Evolutionary conservation across 1,284 basidiomycete species (phyloP).

Genomic region (Irpex sp.): DNA sequence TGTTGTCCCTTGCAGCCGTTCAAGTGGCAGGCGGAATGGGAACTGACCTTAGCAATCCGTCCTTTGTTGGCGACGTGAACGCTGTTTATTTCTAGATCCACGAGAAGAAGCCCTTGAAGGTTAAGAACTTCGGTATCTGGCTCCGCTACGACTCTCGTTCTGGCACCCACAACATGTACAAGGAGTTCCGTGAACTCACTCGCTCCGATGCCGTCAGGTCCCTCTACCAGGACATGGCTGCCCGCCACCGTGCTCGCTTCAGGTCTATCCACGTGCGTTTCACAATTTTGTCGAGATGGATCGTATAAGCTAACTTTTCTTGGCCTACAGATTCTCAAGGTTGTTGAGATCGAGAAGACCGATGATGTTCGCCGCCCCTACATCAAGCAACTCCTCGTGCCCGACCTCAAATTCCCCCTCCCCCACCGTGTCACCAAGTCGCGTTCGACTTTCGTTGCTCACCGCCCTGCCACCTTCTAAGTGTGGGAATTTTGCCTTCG

Average conservation of each 20-base stretch:
- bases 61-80: conserved; percentile 20
- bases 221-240: conserved; percentile 99
- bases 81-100: conserved; percentile 63
- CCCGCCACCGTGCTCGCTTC: conserved; percentile 98
- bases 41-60: conserved; percentile 41
- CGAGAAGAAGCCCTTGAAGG: conserved; percentile 96
- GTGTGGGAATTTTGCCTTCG: background rate
- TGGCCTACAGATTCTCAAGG: conserved; percentile 75
- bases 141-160: conserved; percentile 98
- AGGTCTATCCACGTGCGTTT: conserved; percentile 89
- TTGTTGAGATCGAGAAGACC: conserved; percentile 90
- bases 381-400: conserved; percentile 94
- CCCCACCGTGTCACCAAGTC: conserved; percentile 84
- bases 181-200: conserved; percentile 96
- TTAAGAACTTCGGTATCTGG: conserved; percentile 99
- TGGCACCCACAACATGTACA: conserved; percentile 97
- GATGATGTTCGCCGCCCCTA: conserved; percentile 93
- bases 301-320: background rate
- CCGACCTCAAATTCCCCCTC: conserved; percentile 96
- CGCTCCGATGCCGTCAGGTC: conserved; percentile 95
- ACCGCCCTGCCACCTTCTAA: conserved; percentile 67
- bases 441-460: conserved; percentile 71
- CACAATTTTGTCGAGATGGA: background rate
- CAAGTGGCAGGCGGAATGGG: conserved; percentile 83
- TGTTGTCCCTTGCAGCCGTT: conserved; percentile 70